phyloP scores from a whole-genome alignment of 495 filamentous ascomycete species.

The Entonaema liquescens region DNA sequence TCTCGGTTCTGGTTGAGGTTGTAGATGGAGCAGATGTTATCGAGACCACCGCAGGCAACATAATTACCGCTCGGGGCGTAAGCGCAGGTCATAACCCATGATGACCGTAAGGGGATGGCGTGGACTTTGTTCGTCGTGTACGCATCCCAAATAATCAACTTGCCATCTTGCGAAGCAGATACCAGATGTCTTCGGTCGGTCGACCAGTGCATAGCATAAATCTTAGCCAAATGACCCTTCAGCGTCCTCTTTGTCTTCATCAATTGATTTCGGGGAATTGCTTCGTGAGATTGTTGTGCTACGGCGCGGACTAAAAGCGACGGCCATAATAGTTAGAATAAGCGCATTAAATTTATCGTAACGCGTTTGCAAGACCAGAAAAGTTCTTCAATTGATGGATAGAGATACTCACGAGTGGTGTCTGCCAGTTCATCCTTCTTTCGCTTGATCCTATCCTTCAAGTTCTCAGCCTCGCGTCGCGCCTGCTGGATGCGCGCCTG shows the following conservation, averaged over 20 bases:
- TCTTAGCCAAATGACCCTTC: constrained; percentile 98
- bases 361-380: not conserved
- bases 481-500: constrained; percentile 90
- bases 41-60: constrained; percentile 96
- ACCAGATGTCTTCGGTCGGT: constrained; percentile 98
- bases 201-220: constrained; percentile 99
- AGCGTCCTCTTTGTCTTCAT: constrained; percentile 96
- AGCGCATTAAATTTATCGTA: not conserved
- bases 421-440: constrained; percentile 99
- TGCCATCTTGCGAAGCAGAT: constrained; percentile 97
- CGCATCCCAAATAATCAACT: constrained; percentile 99
- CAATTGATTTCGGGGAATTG: constrained; percentile 83
- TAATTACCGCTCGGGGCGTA: constrained; percentile 98
- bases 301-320: constrained; percentile 81
- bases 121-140: constrained; percentile 99
- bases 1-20: constrained; percentile 94
- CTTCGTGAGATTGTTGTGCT: constrained; percentile 85
- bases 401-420: constrained; percentile 81
- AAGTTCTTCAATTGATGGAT: constrained; percentile 12
- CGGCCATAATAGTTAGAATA: not conserved
- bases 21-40: constrained; percentile 99
- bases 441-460: constrained; percentile 99
- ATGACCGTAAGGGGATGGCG: constrained; percentile 96
- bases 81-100: constrained; percentile 99
- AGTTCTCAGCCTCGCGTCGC: constrained; percentile 94